Conservation (phyloP, 495 filamentous ascomycete species). For the Xylona heveae region DNA sequence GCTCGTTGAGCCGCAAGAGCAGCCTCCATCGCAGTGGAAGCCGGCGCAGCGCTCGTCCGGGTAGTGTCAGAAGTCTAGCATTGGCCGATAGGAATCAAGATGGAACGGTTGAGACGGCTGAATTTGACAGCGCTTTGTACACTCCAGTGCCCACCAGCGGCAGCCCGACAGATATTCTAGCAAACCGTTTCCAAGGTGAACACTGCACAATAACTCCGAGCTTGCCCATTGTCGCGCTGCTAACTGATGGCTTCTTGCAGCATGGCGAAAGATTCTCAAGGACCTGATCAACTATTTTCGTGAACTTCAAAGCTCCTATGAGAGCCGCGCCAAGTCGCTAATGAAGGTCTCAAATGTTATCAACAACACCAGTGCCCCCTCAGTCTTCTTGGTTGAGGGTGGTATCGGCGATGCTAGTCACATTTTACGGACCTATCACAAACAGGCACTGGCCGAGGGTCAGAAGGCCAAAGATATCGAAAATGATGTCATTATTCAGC, state of each 20-base stretch:
- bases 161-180: conserved; percentile 74
- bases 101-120: conserved; percentile 38
- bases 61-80: conserved; percentile 56
- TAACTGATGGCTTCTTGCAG: conserved; percentile 22
- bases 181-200: conserved; percentile 76
- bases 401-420: conserved; percentile 73
- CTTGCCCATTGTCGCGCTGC: too few relatives aligned
- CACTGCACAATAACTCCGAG: too few relatives aligned
- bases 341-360: conserved; percentile 65
- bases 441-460: conserved; percentile 56
- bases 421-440: conserved; percentile 65
- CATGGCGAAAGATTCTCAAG: conserved; percentile 89
- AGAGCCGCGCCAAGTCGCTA: conserved; percentile 62
- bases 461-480: conserved; percentile 82
- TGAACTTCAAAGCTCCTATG: conserved; percentile 80
- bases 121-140: conserved; percentile 66
- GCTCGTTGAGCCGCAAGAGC: conserved; percentile 45
- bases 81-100: conserved; percentile 35
- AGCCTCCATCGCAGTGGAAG: conserved; percentile 68
- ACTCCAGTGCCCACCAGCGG: conserved; percentile 75
- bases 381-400: conserved; percentile 50
- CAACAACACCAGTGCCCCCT: conserved; percentile 54
- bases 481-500: conserved; percentile 67
- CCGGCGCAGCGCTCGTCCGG: conserved; percentile 51
- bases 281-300: conserved; percentile 88